Evolutionary conservation across 2,329 filamentous ascomycete genomes (phyloP).

Genomic region (Hypoxylon rubiginosum): DNA sequence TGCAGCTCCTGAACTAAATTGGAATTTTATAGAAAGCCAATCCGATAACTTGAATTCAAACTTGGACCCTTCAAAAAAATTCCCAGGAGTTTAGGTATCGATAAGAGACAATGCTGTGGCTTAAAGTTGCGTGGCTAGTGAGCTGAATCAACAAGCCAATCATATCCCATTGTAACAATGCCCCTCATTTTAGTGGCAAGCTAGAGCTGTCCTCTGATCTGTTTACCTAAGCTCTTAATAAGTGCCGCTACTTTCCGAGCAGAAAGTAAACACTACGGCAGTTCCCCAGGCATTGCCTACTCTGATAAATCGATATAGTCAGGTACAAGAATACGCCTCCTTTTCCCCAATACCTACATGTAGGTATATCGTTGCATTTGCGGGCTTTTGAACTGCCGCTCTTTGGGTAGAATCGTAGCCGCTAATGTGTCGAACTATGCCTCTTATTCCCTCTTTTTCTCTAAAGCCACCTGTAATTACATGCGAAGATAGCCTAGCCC

Average conservation of each 20-base stretch:
- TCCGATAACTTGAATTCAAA: background rate
- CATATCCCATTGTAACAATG: background rate
- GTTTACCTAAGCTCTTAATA: constrained; percentile 27
- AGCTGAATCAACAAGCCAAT: background rate
- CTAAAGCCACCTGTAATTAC: constrained; percentile 8
- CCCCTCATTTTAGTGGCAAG: constrained; percentile 23
- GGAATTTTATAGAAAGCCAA: background rate
- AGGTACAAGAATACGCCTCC: background rate
- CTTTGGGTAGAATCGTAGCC: constrained; percentile 11
- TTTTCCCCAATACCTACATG: background rate
- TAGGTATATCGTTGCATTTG: too few species aligned
- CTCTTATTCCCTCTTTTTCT: constrained; percentile 8
- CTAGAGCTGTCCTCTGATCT: background rate
- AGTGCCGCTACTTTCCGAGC: constrained; percentile 47
- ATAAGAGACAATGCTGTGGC: constrained; percentile 29
- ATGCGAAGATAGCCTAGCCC: constrained; percentile 9
- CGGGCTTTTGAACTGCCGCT: constrained; percentile 18
- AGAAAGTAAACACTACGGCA: constrained; percentile 25
- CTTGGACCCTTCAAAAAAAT: constrained; percentile 21
- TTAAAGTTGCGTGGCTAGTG: constrained; percentile 5
- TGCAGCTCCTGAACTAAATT: constrained; percentile 1
- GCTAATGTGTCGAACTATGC: constrained; percentile 21
- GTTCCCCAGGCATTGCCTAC: constrained; percentile 16
- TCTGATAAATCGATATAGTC: constrained; percentile 5
- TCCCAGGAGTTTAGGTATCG: constrained; percentile 29